Base-by-base conservation (phyloP, 768 basidiomycete genomes). In the Cyclocybe cylindracea region DNA sequence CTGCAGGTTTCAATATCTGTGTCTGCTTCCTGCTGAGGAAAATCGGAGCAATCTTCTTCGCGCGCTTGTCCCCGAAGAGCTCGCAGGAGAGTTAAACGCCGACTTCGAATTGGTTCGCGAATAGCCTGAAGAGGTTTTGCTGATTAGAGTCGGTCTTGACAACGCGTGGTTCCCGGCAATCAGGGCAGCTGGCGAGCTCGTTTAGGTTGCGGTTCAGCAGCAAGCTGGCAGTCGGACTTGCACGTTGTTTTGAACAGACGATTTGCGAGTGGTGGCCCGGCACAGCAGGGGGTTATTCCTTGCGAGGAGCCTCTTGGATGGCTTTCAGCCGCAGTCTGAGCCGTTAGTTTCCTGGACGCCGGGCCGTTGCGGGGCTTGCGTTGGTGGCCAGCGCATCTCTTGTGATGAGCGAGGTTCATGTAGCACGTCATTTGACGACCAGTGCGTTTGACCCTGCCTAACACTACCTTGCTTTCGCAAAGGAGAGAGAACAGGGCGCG, bases 1-100 rank as follows among this genome's bases (percentile, higher is more conserved):
- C 33, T 86, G 73, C n/a, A n/a, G 96, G 75, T 51, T 81, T 78
- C 54, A 97, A 72, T 43, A 99, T 91, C 53, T 87, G 81, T 46
- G 75, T 85, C 70, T 99, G 97, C 63, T 98, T 94, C 53, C 79
- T 70, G 67, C 94, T 96, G 52, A 98, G 75, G 56, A 82, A 79
- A 14, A 94, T 69, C 2, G 69, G 54, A 2, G 80, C 43, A 14
- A 64, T 57, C 46, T 75, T 72, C 7, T 60, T 53, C 16, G 38
- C 39, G 50, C 29, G 47, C 49, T 37, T 33, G 51, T 32, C 5
- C 49, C 34, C 44, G 48, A 48, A 10, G 57, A 50, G 37, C 48
- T 35, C 47, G 56, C 45, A 2, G 67, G 32, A 7, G 49, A 24
- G 40, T 39, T 31, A n/a, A 49, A 39, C 13, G 48, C 29, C 16